Evolutionary conservation across 2,329 filamentous ascomycete genomes (phyloP).

Genomic region (Cadophora sp.): DNA sequence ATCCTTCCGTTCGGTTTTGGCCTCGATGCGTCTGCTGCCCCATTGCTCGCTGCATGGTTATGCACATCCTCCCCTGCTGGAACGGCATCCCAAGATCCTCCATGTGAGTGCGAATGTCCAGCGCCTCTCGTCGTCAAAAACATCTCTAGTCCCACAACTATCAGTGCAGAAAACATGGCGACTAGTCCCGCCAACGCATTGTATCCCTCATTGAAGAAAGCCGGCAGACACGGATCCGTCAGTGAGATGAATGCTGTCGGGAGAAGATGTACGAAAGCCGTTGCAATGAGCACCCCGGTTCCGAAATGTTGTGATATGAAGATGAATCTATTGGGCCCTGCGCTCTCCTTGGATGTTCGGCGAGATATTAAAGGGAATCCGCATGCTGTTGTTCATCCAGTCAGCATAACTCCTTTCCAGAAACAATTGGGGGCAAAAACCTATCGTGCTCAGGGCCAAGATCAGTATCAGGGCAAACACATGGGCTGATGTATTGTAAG

Average conservation of each 20-base stretch:
- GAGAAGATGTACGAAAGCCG: constrained; percentile 76
- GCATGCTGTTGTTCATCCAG: constrained; percentile 42
- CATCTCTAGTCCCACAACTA: constrained; percentile 87
- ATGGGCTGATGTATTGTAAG: constrained; percentile 62
- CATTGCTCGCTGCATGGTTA: constrained; percentile 44
- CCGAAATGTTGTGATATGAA: constrained; percentile 73
- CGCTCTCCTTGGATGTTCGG: constrained; percentile 39
- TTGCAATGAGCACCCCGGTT: constrained; percentile 82
- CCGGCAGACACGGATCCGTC: constrained; percentile 71
- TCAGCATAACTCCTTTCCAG: constrained; percentile 18
- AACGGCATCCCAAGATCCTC: constrained; percentile 40
- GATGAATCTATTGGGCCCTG: constrained; percentile 47
- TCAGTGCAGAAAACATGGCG: constrained; percentile 80
- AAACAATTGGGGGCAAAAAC: constrained; percentile 40
- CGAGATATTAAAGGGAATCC: constrained; percentile 46
- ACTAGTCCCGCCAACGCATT: constrained; percentile 81
- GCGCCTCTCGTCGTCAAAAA: constrained; percentile 79
- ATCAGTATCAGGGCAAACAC: constrained; percentile 65
- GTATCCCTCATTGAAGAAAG: constrained; percentile 82
- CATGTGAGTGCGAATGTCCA: constrained; percentile 65
- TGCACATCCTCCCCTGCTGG: constrained; percentile 52
- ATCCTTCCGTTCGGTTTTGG: constrained; percentile 41
- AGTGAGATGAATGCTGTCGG: constrained; percentile 66
- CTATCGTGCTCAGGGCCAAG: constrained; percentile 59
- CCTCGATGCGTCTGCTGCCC: constrained; percentile 28